Percentiles rank a stretch among this genome's conserved stretches.
These are phyloP conservation scores for Corchorus capsularis DNA, from an alignment of 345 rosid species.

Conservation along the genomic window DNA sequence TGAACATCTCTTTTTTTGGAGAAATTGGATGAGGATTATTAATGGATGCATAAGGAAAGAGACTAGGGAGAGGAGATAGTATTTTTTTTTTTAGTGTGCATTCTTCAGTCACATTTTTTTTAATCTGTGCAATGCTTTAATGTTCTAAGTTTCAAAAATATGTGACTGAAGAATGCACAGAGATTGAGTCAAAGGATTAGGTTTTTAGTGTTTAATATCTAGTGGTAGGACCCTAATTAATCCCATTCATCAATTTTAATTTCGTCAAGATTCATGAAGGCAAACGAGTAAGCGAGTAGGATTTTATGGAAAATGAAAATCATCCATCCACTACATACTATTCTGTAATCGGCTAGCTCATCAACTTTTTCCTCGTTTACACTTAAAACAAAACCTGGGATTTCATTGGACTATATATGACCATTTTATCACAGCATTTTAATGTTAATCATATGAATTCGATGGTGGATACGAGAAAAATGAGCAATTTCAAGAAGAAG, in stretches of 20 bases:
- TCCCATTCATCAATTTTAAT: not conserved
- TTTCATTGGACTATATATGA: not conserved
- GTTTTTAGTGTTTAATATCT: not conserved
- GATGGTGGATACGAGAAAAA: not conserved
- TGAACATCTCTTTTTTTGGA: no score
- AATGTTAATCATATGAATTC: constrained; percentile 1
- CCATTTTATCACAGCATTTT: not conserved
- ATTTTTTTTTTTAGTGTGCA: no score
- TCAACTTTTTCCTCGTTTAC: not conserved
- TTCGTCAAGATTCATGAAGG: not conserved
- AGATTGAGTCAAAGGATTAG: not conserved
- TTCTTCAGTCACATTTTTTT: no score
- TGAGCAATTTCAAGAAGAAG: not conserved
- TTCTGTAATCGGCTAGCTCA: not conserved
- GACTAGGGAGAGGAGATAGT: not conserved
- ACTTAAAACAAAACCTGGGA: not conserved
- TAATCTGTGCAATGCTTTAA: no score
- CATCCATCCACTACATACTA: not conserved
- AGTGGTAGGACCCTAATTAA: constrained; percentile 12
- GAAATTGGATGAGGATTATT: not conserved
- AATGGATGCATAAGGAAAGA: not conserved
- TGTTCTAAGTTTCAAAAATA: not conserved
- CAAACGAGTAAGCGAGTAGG: not conserved
- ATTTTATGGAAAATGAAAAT: not conserved
- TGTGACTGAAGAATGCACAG: not conserved